Evolutionary conservation across 2,329 filamentous ascomycete genomes (phyloP), one percentile per base, ranked within the genome.

Genomic region (Diaporthe vaccinii): DNA sequence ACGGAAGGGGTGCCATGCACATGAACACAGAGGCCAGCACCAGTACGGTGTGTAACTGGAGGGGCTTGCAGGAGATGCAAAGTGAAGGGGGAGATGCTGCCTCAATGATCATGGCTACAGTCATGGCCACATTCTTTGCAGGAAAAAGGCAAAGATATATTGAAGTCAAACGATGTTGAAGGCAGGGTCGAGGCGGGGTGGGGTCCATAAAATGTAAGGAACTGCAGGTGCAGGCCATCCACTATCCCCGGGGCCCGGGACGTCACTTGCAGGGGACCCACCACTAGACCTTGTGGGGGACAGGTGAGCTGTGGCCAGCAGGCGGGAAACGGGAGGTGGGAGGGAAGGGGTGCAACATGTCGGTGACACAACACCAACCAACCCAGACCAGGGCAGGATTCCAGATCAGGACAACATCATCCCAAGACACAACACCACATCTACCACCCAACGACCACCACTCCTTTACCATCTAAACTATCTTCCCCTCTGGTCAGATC

Each of bases 341-440:
- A 34, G 31, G 61, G 25, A 39, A 65, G 28, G 61, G 61, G 61
- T 31, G 12, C 34, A 17, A 68, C 34, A 55, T 5, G 31, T 58
- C 34, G 51, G 61, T 53, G 31, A 49, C 61, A 57, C 72, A 41
- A 69, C 62, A 68, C 62, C 44, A 46, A 25, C 44, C 44, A 59
- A 62, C 7, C 39, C 36, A 44, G 15, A 6, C 58, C 58, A 61
- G 8, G 25, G 51, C 53, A 69, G 65, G 65, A 55, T 69, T 55
- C 65, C 65, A 55, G 49, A 55, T 69, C 65, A 55, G 65, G 49
- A 55, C 65, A 69, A 41, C 65, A 53, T 53, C 59, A 46, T 49
- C 28, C 46, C 28, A 36, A 31, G 36, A 34, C 68, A 57, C 51
- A 57, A 12, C 34, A 41, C 22, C 44, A 46, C 55, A 36, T 25